Percentiles rank a stretch among this genome's conserved stretches.
Evolutionary conservation across 208 protist genomes (phyloP).

Genomic region (Trypanosoma melophagium): DNA sequence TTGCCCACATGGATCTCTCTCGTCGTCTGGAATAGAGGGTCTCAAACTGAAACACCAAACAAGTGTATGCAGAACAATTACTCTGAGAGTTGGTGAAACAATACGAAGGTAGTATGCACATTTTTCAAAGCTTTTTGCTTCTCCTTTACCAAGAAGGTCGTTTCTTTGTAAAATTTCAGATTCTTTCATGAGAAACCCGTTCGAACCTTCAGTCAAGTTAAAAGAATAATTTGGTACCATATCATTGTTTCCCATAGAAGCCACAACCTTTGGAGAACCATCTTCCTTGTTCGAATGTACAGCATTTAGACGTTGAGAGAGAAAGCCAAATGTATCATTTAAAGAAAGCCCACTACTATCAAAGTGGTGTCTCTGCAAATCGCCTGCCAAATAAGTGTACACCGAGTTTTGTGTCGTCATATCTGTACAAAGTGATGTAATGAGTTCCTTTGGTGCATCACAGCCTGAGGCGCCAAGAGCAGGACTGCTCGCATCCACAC

Average conservation of each 20-base stretch:
- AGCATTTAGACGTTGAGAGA: slow-evolving; percentile 16
- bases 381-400: slow-evolving; percentile 53
- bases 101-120: slow-evolving; percentile 70
- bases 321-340: slow-evolving; percentile 27
- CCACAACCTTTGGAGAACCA: slow-evolving; percentile 23
- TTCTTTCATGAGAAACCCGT: slow-evolving; percentile 29
- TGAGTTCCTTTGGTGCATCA: slow-evolving; percentile 56
- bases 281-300: slow-evolving; percentile 26
- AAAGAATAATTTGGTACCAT: slow-evolving; percentile 72
- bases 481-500: slow-evolving; percentile 18
- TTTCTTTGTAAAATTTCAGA: slow-evolving; percentile 29
- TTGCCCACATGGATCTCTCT: slow-evolving; percentile 58
- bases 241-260: slow-evolving; percentile 77
- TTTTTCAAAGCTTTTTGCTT: slow-evolving; percentile 37
- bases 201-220: slow-evolving; percentile 22
- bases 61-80: slow-evolving; percentile 78
- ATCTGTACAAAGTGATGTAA: slow-evolving; percentile 43
- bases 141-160: slow-evolving; percentile 34
- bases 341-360: slow-evolving; percentile 19
- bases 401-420: slow-evolving; percentile 31
- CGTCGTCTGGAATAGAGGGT: slow-evolving; percentile 37
- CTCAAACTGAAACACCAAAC: slow-evolving; percentile 51
- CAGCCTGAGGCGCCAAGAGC: slow-evolving; percentile 42
- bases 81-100: slow-evolving; percentile 29
- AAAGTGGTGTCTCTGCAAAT: slow-evolving; percentile 75